These are phyloP conservation scores for Fomitopsis schrenkii DNA, from an alignment of 1,284 basidiomycete species.

Conservation along the genomic window DNA sequence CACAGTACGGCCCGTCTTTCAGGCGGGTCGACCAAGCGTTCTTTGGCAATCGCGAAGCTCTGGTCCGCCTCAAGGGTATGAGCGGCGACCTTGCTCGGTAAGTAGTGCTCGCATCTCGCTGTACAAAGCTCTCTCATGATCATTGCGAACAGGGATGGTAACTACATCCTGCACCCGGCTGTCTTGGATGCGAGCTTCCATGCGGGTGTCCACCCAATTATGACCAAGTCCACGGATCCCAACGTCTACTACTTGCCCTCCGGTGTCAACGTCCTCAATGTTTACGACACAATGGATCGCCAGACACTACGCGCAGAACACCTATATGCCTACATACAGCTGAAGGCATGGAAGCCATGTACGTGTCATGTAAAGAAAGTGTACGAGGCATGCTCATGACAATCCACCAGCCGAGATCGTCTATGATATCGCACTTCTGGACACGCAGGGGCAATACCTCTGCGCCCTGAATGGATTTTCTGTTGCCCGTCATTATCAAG, in stretches of 20 bases:
- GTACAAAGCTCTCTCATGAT: neutral
- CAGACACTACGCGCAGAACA: neutral
- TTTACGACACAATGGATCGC: neutral
- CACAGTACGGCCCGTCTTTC: constrained; percentile 7
- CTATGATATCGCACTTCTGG: neutral
- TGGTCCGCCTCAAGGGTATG: constrained; percentile 2
- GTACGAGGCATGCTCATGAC: neutral
- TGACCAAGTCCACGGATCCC: constrained; percentile 21
- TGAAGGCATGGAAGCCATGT: no score
- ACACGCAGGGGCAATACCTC: neutral
- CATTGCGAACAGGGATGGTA: neutral
- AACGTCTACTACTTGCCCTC: constrained; percentile 30
- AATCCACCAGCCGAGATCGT: neutral
- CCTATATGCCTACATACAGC: no score
- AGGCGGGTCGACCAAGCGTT: neutral
- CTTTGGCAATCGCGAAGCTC: neutral
- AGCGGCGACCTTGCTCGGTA: constrained; percentile 1
- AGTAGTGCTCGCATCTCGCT: neutral
- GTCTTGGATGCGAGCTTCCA: constrained; percentile 34
- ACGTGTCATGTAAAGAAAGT: no score
- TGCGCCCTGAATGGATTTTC: neutral
- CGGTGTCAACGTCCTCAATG: constrained; percentile 2
- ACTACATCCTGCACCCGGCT: constrained; percentile 32
- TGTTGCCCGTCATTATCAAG: neutral
- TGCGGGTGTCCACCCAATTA: constrained; percentile 20